A percentile compares a stretch with the other conserved stretches of the same genome.
These are phyloP conservation scores for Wallacemonas sp. DNA, from an alignment of 208 protist genomes.

Conservation along the genomic window DNA sequence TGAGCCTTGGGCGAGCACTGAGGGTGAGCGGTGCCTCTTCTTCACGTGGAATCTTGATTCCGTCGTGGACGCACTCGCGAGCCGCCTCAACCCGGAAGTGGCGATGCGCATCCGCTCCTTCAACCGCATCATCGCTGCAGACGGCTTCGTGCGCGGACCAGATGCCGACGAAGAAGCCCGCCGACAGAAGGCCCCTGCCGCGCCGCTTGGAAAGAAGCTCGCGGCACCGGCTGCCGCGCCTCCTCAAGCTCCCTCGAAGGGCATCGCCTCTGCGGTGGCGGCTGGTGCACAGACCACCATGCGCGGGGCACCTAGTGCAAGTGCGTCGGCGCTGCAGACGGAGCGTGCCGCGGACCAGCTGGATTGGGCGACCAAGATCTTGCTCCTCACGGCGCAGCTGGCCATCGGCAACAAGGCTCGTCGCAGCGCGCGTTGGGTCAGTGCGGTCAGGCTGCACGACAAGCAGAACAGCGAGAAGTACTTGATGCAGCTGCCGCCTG, in stretches of 20 bases:
- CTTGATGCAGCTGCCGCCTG: background rate
- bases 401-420: too few relatives aligned
- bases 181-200: background rate
- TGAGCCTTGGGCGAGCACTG: constrained; percentile 1
- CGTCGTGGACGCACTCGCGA: background rate
- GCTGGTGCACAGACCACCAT: too few relatives aligned
- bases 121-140: constrained; percentile 9
- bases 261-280: too few relatives aligned
- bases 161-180: background rate
- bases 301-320: too few relatives aligned
- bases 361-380: too few relatives aligned
- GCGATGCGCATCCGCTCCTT: constrained; percentile 1
- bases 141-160: background rate
- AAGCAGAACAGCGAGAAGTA: background rate
- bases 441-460: too few relatives aligned
- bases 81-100: background rate
- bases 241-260: too few relatives aligned
- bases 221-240: background rate
- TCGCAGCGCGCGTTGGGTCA: too few relatives aligned
- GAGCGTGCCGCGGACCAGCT: too few relatives aligned
- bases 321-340: too few relatives aligned
- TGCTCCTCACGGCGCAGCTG: too few relatives aligned
- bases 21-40: constrained; percentile 5
- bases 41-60: constrained; percentile 11
- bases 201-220: background rate